These are phyloP conservation scores for Balansia obtecta DNA, from an alignment of 2,329 filamentous ascomycete genomes.

Conservation along the genomic window DNA sequence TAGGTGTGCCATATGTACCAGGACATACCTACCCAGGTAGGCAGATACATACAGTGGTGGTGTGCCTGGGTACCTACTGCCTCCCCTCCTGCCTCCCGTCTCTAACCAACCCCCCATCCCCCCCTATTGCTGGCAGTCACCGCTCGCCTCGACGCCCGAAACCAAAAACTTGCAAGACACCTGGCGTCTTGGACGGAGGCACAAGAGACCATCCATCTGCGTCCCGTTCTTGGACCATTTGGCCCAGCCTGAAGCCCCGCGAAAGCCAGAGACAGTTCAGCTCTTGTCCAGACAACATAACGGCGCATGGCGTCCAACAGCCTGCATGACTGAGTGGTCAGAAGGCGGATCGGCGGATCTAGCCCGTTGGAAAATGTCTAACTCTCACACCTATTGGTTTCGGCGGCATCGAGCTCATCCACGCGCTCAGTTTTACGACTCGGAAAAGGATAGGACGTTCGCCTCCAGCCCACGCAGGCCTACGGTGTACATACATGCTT, in stretches of 20 bases:
- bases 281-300: background rate
- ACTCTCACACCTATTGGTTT: background rate
- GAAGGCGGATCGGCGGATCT: background rate
- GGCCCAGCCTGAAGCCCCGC: background rate
- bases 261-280: background rate
- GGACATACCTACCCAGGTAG: too few relatives aligned
- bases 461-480: too few relatives aligned
- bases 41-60: too few relatives aligned
- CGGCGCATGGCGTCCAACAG: conserved; percentile 1
- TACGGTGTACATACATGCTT: too few relatives aligned
- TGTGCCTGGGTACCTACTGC: too few relatives aligned
- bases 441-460: background rate
- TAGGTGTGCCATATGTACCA: too few relatives aligned
- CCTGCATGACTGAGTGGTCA: conserved; percentile 1
- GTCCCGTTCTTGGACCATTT: background rate
- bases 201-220: background rate
- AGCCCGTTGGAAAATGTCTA: background rate
- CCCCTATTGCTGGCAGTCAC: background rate
- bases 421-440: background rate
- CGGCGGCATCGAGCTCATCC: background rate
- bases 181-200: background rate
- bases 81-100: too few relatives aligned
- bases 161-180: background rate
- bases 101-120: too few relatives aligned
- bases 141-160: background rate